These are phyloP conservation scores for Dothideomycetes sp. DNA, from an alignment of 2,329 filamentous ascomycete species.

Conservation along the genomic window DNA sequence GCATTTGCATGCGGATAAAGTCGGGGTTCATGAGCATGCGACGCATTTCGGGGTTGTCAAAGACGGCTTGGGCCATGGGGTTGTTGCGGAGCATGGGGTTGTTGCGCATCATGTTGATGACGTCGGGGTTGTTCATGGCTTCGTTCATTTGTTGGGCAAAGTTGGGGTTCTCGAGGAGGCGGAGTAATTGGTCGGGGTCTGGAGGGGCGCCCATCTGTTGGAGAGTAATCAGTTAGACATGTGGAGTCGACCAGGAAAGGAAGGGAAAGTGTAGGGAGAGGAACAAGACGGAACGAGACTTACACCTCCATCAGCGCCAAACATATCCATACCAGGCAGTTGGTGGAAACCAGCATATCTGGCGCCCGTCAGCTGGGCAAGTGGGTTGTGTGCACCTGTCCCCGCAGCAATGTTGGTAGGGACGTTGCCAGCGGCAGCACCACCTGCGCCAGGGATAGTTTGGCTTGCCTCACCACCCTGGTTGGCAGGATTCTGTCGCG, in stretches of 20 bases:
- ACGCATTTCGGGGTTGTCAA: slow-evolving; percentile 80
- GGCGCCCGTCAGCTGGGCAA: slow-evolving; percentile 84
- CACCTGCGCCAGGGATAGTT: slow-evolving; percentile 28
- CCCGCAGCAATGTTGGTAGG: slow-evolving; percentile 72
- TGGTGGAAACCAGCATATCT: slow-evolving; percentile 87
- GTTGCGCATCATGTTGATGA: slow-evolving; percentile 68
- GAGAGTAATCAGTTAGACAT: too few species aligned
- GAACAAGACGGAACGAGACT: slow-evolving; percentile 24
- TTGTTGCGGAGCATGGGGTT: slow-evolving; percentile 71
- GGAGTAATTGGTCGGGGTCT: slow-evolving; percentile 67
- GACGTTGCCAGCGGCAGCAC: slow-evolving; percentile 46
- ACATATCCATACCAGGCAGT: slow-evolving; percentile 75
- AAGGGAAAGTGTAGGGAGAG: too few species aligned
- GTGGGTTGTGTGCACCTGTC: slow-evolving; percentile 69
- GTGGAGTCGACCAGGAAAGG: background rate
- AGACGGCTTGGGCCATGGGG: slow-evolving; percentile 75
- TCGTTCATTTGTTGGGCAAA: slow-evolving; percentile 84
- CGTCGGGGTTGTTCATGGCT: slow-evolving; percentile 85
- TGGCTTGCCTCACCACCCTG: slow-evolving; percentile 29
- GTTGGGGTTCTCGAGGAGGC: slow-evolving; percentile 80
- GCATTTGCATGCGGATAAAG: slow-evolving; percentile 68
- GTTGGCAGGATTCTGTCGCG: slow-evolving; percentile 44
- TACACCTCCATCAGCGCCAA: slow-evolving; percentile 90
- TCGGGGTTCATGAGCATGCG: slow-evolving; percentile 89
- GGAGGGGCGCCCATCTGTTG: slow-evolving; percentile 79